phyloP scores from a whole-genome alignment of 768 basidiomycete genomes.

The Leccinum arenicola region DNA sequence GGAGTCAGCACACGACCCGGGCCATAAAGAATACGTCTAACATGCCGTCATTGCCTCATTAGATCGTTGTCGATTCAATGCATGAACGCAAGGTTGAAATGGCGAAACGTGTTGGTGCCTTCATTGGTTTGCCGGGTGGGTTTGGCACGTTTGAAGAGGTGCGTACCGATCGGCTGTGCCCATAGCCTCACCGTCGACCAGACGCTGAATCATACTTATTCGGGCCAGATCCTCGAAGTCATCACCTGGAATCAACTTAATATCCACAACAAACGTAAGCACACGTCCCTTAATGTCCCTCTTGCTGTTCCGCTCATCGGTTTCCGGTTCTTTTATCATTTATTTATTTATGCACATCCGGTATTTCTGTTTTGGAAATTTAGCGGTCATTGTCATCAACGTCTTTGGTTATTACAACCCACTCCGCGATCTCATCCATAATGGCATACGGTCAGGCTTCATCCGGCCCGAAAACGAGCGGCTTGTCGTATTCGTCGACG shows the following conservation, averaged over 20 bases:
- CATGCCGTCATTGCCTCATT: constrained; percentile 2
- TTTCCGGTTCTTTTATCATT: background rate
- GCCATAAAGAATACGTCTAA: constrained; percentile 7
- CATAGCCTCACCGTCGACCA: background rate
- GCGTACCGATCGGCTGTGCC: background rate
- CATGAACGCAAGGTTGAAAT: constrained; percentile 90
- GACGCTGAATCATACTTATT: background rate
- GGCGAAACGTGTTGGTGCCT: constrained; percentile 77
- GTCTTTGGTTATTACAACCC: constrained; percentile 82
- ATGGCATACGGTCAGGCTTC: constrained; percentile 68
- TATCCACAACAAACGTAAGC: constrained; percentile 78
- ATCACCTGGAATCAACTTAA: constrained; percentile 93
- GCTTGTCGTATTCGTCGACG: constrained; percentile 75
- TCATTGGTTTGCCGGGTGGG: constrained; percentile 89
- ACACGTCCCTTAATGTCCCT: constrained; percentile 6
- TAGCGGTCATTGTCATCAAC: constrained; percentile 86
- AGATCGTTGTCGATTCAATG: constrained; percentile 80
- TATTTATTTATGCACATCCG: background rate
- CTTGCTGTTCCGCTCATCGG: background rate
- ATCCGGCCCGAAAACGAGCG: constrained; percentile 59
- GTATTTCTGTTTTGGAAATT: background rate
- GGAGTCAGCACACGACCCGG: background rate
- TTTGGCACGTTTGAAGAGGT: constrained; percentile 95
- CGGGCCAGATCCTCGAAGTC: constrained; percentile 75
- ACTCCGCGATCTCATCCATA: constrained; percentile 70